Base-by-base conservation (phyloP, 2,329 filamentous ascomycete genomes). In the Xenosphaeropsis pyriputrescens region DNA sequence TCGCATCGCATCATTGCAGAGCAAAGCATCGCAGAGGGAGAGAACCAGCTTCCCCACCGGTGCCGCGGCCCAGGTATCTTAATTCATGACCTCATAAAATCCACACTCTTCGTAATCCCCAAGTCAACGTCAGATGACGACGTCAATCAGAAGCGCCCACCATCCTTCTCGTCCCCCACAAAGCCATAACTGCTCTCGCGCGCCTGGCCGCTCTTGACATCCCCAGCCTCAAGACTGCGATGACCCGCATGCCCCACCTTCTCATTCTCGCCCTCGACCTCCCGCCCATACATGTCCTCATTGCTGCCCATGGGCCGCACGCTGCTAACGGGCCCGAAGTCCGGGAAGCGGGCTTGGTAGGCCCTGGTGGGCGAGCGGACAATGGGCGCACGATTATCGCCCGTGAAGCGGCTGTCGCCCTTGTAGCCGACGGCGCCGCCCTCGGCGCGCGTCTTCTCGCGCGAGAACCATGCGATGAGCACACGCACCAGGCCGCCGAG, bases 401-500 rank as follows among this genome's bases (percentile, higher is more conserved):
- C 32, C 13, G 42, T 17, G 2, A 36, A 30, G 37, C 43, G 34
- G 31, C 43, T 41, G 6, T 52, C 43, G n/a, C 45, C 46, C 6
- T 47, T 45, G 35, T 48, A 55, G 9, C 41, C 43, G 14, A 41
- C 38, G 5, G 49, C 54, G 15, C 75, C 75, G 22, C 75, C 73
- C 50, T 81, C 76, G 8, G 62, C 72, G 9, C 74, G 66, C 7
- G 62, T 68, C 44, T 74, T 75, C 38, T 77, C 75, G 2, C 68
- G 68, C 18, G 63, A 62, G 38, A 65, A 62, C 60, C 82, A 73
- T 39, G 77, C 67, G 26, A 67, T 65, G 40, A 77, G 57, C 18
- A 79, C 78, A 41, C 85, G 74, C 35, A 74, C 58, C 39, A 89
- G 58, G 35, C 85, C 91, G 35, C 83, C 67, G 29, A 95, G 65